These are phyloP conservation scores for Thymus mandschuricus DNA, from an alignment of 257 asterid species.

Conservation along the genomic window DNA sequence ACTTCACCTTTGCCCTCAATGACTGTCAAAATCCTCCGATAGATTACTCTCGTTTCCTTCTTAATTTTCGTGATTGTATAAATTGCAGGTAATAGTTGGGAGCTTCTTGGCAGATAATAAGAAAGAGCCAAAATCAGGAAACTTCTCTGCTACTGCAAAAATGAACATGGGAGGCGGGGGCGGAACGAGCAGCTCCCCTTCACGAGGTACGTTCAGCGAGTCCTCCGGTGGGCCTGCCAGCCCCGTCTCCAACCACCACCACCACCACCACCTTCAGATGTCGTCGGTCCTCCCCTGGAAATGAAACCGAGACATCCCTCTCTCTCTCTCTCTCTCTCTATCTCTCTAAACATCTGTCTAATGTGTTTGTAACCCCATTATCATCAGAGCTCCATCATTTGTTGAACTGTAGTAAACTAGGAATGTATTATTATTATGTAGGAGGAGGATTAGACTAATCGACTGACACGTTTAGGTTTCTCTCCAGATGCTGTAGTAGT, in stretches of 20 bases:
- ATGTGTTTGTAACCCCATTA: conserved; percentile 22
- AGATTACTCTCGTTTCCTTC: background rate
- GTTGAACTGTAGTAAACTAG: conserved; percentile 16
- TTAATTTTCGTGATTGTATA: background rate
- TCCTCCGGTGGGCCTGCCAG: conserved; percentile 61
- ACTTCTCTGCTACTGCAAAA: conserved; percentile 43
- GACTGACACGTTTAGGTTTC: background rate
- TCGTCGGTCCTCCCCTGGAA: conserved; percentile 49
- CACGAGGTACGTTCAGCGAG: conserved; percentile 51
- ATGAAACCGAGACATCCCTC: conserved; percentile 18
- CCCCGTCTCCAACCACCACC: conserved; percentile 44
- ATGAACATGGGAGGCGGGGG: conserved; percentile 34
- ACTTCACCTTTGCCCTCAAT: background rate
- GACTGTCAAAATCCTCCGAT: background rate
- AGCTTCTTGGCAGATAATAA: conserved; percentile 45
- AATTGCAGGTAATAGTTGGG: conserved; percentile 56
- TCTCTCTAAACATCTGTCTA: too few species aligned
- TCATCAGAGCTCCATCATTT: conserved; percentile 12
- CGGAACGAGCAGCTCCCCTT: conserved; percentile 51
- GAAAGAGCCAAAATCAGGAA: conserved; percentile 41
- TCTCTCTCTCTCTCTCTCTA: too few species aligned
- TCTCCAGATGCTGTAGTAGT: conserved; percentile 20
- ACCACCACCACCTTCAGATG: conserved; percentile 34
- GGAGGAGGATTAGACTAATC: conserved; percentile 21
- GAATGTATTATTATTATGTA: conserved; percentile 5